Percentiles rank a stretch among this genome's conserved stretches.
These are phyloP conservation scores for Emergomyces orientalis DNA, from an alignment of 2,329 filamentous ascomycete genomes.

Conservation along the genomic window DNA sequence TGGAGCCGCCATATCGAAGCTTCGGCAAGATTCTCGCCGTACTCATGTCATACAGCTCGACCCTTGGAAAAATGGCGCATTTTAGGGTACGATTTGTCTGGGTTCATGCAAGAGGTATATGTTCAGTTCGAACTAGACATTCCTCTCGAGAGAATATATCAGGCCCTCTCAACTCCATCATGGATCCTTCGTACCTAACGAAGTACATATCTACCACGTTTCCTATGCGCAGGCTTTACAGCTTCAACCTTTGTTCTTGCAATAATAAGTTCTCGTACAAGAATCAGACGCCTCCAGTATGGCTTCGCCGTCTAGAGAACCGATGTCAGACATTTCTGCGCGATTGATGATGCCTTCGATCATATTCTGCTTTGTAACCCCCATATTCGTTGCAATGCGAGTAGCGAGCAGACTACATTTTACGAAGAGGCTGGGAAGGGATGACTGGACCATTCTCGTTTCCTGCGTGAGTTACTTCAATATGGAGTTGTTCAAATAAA, in stretches of 20 bases:
- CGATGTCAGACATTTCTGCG: background rate
- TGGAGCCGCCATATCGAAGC: background rate
- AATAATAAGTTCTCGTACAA: background rate
- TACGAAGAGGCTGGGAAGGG: conserved; percentile 1
- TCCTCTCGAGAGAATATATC: background rate
- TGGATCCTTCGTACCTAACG: background rate
- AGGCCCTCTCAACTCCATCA: background rate
- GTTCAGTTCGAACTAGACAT: background rate
- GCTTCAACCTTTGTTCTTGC: background rate
- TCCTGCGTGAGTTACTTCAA: background rate
- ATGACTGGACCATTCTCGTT: conserved; percentile 2
- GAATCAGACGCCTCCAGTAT: background rate
- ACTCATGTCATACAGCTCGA: background rate
- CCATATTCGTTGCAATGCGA: background rate
- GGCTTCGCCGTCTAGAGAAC: background rate
- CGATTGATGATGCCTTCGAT: conserved; percentile 2
- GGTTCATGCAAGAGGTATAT: background rate
- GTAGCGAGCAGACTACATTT: background rate
- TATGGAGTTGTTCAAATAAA: background rate
- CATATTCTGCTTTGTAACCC: background rate
- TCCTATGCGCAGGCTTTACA: background rate
- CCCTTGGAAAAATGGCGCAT: background rate
- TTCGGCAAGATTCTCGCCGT: background rate
- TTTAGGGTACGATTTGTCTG: background rate
- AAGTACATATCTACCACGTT: background rate